Base-by-base conservation (phyloP, 73 alveolate species). In the Paramecium caudatum region DNA sequence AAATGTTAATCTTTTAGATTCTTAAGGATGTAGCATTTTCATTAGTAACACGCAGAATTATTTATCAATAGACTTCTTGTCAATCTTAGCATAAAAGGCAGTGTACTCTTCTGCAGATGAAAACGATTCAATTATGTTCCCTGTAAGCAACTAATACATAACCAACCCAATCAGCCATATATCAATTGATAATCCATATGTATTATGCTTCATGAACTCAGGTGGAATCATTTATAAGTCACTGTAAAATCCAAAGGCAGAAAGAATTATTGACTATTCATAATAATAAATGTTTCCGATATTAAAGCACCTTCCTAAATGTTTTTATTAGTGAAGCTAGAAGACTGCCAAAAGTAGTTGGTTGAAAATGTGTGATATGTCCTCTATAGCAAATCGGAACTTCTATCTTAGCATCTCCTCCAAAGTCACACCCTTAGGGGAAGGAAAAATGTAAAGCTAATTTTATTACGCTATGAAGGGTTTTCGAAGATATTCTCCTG, bases 151-250 rank as follows among this genome's bases (percentile, higher is more conserved):
- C 30, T 55, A 2, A 55, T 55, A 55, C 10, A 55, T 37, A 5
- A 55, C 13, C 23, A 37, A 55, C 30, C 80, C 80, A 37, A 55
- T 27, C 9, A 55, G 30, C 80, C 80, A 55, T 17, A 55, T 55
- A 55, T 55, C 80, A 6, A 55, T 55, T 55, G 46, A 37, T 23
- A 55, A 10, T 23, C 46, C 23, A 55, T 55, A 55, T 19, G 36
- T 3, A 9, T 55, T 9, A 55, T 55, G 23, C 1, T 55, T 9
- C 2, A 55, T 37, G 3, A 2, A 23, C 7, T 55, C 80, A 3
- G 80, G 80, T 19, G 80, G 80, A 10, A 2, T 23, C 30, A 55
- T 6, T 3, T 55, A 23, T 10, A 55, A 43, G 17, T 55, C n/a
- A 2, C 46, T 37, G 13, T 55, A 55, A 23, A 55, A 55, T 4